These are phyloP conservation scores for Mycena sp. DNA, from an alignment of 1,284 basidiomycete species.

Conservation along the genomic window DNA sequence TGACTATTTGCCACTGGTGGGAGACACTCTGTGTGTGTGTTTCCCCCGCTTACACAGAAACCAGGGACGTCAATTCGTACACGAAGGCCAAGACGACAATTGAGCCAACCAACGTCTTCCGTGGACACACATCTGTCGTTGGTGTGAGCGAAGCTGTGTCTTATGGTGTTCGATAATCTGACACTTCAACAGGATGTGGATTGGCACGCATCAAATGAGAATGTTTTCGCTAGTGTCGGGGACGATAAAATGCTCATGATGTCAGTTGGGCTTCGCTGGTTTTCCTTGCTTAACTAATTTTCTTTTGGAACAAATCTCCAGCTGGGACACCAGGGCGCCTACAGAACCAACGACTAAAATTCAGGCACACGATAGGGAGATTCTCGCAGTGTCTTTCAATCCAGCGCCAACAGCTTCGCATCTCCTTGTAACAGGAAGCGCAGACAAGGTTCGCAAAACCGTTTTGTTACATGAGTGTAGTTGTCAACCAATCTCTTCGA, in stretches of 20 bases:
- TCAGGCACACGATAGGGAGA: conserved; percentile 91
- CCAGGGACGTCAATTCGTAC: conserved; percentile 93
- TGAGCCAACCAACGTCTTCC: conserved; percentile 85
- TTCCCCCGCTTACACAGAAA: not conserved
- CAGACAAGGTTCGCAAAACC: conserved; percentile 87
- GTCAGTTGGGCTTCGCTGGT: conserved; percentile 52
- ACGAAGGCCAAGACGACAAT: conserved; percentile 83
- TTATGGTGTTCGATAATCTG: conserved; percentile 3
- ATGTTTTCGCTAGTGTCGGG: conserved; percentile 95
- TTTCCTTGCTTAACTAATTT: conserved; percentile 22
- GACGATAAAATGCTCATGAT: conserved; percentile 96
- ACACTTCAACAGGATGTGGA: conserved; percentile 85
- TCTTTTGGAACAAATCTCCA: conserved; percentile 50
- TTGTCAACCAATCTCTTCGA: not conserved
- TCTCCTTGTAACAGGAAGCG: conserved; percentile 93
- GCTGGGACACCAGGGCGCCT: conserved; percentile 91
- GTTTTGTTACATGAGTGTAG: not conserved
- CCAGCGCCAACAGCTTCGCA: conserved; percentile 85
- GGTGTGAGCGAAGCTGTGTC: conserved; percentile 67
- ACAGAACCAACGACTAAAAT: conserved; percentile 78
- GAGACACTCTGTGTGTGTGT: no score
- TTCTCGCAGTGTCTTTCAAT: conserved; percentile 92
- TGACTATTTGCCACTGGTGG: conserved; percentile 95
- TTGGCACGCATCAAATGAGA: conserved; percentile 90
- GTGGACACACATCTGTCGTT: conserved; percentile 90